These are phyloP conservation scores for Salisapilia sapeloensis DNA, from an alignment of 352 stramenopile genomes.

Conservation along the genomic window DNA sequence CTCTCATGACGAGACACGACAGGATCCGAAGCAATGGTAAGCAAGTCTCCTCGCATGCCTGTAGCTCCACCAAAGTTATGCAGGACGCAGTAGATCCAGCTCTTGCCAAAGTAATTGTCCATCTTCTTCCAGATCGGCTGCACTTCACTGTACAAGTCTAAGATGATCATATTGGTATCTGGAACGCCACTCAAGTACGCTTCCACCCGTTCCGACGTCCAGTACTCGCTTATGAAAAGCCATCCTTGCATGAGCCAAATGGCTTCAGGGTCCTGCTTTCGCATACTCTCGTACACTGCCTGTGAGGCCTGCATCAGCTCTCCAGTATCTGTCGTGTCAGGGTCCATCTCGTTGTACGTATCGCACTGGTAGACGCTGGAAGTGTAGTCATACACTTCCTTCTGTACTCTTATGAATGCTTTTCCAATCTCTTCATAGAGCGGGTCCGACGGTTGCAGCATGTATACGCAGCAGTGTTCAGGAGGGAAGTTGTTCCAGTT, in stretches of 20 bases:
- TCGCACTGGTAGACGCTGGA: slow-evolving; percentile 68
- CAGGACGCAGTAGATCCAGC: slow-evolving; percentile 73
- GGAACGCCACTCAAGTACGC: slow-evolving; percentile 29
- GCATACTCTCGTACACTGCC: slow-evolving; percentile 64
- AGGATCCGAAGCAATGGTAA: slow-evolving; percentile 29
- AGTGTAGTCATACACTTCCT: slow-evolving; percentile 42
- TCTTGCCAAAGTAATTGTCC: slow-evolving; percentile 69
- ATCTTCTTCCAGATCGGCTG: slow-evolving; percentile 48
- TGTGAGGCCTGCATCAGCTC: slow-evolving; percentile 30
- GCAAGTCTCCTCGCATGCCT: slow-evolving; percentile 54
- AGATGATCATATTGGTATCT: slow-evolving; percentile 54
- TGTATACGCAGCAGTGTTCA: slow-evolving; percentile 71
- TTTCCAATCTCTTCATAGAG: slow-evolving; percentile 70
- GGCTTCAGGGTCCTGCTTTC: slow-evolving; percentile 35
- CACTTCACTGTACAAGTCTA: slow-evolving; percentile 71
- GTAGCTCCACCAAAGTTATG: slow-evolving; percentile 75
- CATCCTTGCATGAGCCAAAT: slow-evolving; percentile 78
- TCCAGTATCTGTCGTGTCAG: slow-evolving; percentile 27
- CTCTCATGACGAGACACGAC: slow-evolving; percentile 19
- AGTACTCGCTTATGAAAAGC: slow-evolving; percentile 62
- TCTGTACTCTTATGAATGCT: slow-evolving; percentile 57
- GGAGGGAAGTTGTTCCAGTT: slow-evolving; percentile 70
- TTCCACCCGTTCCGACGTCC: slow-evolving; percentile 36
- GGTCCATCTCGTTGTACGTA: slow-evolving; percentile 76
- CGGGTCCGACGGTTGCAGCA: slow-evolving; percentile 65